A percentile compares a stretch with the other conserved stretches of the same genome.
Conservation (phyloP, 352 stramenopile genomes). For the Phytophthora pinifolia region DNA sequence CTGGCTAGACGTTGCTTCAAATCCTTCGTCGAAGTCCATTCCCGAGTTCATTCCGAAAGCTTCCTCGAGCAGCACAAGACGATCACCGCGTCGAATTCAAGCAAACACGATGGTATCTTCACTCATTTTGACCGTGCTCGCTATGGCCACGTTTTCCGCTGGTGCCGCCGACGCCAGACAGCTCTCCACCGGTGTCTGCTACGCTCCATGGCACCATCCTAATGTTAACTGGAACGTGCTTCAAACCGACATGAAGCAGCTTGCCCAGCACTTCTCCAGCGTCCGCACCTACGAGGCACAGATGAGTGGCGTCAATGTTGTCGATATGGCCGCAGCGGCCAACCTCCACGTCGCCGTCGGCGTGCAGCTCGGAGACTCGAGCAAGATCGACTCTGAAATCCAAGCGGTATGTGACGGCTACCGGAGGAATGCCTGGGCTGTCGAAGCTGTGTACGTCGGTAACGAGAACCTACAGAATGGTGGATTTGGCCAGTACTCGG, state of each 20-base stretch:
- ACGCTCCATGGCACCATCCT: constrained; percentile 54
- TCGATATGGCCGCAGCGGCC: constrained; percentile 33
- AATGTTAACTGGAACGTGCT: constrained; percentile 31
- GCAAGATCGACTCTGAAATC: constrained; percentile 37
- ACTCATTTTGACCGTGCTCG: background rate
- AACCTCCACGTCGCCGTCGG: constrained; percentile 54
- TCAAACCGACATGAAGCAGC: constrained; percentile 28
- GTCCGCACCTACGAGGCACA: constrained; percentile 61
- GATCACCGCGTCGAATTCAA: background rate
- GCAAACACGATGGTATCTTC: background rate
- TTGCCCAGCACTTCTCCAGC: constrained; percentile 41
- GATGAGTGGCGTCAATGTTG: constrained; percentile 46
- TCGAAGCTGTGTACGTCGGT: constrained; percentile 61
- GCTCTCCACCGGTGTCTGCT: constrained; percentile 38
- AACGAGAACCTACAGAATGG: constrained; percentile 63
- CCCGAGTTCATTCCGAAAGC: background rate
- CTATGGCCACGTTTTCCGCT: background rate
- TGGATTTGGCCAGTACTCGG: constrained; percentile 30
- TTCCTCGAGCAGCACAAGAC: constrained; percentile 3
- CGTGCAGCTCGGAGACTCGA: constrained; percentile 44
- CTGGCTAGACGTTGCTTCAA: background rate
- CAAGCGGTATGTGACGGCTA: constrained; percentile 44
- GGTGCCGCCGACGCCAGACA: background rate
- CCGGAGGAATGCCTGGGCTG: constrained; percentile 21
- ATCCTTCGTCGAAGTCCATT: background rate